Percentiles rank a stretch among this genome's conserved stretches.
phyloP scores from a whole-genome alignment of 192 early-diverging fungal species.

The Coemansia sp. region DNA sequence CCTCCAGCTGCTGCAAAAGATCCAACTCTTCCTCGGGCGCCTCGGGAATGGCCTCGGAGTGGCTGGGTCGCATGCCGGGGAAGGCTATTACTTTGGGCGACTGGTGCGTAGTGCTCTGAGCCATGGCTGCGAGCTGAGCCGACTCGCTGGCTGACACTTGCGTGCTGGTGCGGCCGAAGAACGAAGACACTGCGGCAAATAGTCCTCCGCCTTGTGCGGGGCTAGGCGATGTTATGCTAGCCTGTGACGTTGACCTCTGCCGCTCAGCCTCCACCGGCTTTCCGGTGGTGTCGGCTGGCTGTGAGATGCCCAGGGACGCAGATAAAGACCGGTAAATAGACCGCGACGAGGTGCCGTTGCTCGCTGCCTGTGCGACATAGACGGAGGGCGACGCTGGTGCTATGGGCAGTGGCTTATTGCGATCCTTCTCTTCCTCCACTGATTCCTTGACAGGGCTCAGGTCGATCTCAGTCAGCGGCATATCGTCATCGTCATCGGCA shows the following conservation, averaged over 20 bases:
- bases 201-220: slow-evolving; percentile 25
- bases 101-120: slow-evolving; percentile 10
- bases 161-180: slow-evolving; percentile 52
- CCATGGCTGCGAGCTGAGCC: slow-evolving; percentile 6
- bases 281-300: slow-evolving; percentile 5
- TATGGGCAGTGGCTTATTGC: neutral
- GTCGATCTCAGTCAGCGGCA: slow-evolving; percentile 30
- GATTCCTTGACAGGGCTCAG: slow-evolving; percentile 3
- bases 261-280: slow-evolving; percentile 10
- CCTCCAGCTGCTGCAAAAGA: slow-evolving; percentile 68
- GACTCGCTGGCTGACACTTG: slow-evolving; percentile 33
- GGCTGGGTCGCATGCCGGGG: slow-evolving; percentile 54
- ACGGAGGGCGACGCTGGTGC: slow-evolving; percentile 13
- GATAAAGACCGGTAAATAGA: slow-evolving; percentile 56
- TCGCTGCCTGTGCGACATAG: neutral
- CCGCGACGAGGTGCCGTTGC: slow-evolving; percentile 12
- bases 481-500: slow-evolving; percentile 22
- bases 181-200: slow-evolving; percentile 55
- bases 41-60: slow-evolving; percentile 8
- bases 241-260: slow-evolving; percentile 46
- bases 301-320: slow-evolving; percentile 48
- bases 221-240: slow-evolving; percentile 2
- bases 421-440: neutral
- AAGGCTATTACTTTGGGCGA: slow-evolving; percentile 36
- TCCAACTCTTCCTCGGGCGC: slow-evolving; percentile 22